A percentile compares a stretch with the other conserved stretches of the same genome.
phyloP scores from a whole-genome alignment of 2,329 filamentous ascomycete species.

The Orbilia ellipsospora region DNA sequence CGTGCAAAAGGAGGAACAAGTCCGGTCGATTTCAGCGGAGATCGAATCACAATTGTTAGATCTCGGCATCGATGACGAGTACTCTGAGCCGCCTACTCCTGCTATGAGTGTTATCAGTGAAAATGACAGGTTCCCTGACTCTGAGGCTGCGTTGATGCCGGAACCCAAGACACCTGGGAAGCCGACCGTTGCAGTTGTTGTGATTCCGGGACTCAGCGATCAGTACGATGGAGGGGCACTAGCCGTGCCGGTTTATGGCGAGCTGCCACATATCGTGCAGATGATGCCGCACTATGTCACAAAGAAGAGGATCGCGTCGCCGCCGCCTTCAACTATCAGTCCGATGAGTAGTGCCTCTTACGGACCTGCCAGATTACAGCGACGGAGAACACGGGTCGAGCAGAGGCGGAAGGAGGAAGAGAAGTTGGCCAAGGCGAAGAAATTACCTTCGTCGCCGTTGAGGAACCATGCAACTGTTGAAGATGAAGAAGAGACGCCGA shows the following conservation, averaged over 20 bases:
- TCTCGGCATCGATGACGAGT: conserved; percentile 42
- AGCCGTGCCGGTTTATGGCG: conserved; percentile 47
- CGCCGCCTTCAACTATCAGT: conserved; percentile 53
- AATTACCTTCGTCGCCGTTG: conserved; percentile 15
- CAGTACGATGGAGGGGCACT: conserved; percentile 47
- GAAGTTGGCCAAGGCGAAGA: conserved; percentile 23
- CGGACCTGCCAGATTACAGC: conserved; percentile 39
- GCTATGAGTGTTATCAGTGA: conserved; percentile 50
- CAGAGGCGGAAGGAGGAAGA: conserved; percentile 42
- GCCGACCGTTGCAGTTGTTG: conserved; percentile 47
- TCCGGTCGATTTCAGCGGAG: conserved; percentile 35
- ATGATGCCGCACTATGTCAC: conserved; percentile 54
- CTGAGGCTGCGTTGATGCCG: conserved; percentile 40
- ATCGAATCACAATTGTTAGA: conserved; percentile 50
- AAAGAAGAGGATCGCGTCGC: conserved; percentile 49
- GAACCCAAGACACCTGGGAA: conserved; percentile 47
- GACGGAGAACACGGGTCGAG: conserved; percentile 41
- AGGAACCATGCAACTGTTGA: conserved; percentile 42
- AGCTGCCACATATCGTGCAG: conserved; percentile 48
- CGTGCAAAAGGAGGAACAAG: conserved; percentile 12
- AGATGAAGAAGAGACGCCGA: conserved; percentile 51
- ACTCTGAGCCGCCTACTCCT: conserved; percentile 53
- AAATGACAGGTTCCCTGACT: conserved; percentile 45
- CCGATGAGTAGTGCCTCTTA: conserved; percentile 55
- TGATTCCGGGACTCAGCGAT: conserved; percentile 49